Base-by-base conservation (phyloP, 73 alveolate genomes). In the Tetrahymena thermophila region DNA sequence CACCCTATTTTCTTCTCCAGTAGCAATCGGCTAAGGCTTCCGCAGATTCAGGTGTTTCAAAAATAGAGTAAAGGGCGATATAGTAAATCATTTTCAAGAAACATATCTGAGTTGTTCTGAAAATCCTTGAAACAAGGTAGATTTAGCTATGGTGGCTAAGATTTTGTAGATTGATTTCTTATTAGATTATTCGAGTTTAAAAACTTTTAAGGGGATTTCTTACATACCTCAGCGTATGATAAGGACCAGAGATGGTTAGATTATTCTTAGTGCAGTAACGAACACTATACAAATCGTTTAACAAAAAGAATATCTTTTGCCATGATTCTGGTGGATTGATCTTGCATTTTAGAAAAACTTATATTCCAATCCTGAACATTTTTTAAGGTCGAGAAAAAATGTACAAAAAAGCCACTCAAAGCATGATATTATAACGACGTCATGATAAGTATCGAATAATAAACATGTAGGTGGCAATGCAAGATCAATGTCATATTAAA, bases 1-100 rank as follows among this genome's bases (percentile, higher is more conserved):
- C 89, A 71, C 89, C 89, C 89, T 71, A 71, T 71, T 71, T 71
- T 71, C 89, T 71, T 71, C 89, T 71, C 89, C 89, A 71, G 89
- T 71, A 71, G 89, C 31, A 71, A 71, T 71, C 37, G 35, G 89
- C 89, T 71, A 71, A 71, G 42, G 40, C 37, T 71, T 71, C 89
- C 89, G 37, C 89, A 71, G 23, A 17, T 71, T n/a, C 89, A 71
- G 34, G 89, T 71, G 89, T 71, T 71, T 71, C 89, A 71, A 28
- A 71, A 71, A 71, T 71, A 21, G 3, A 25, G 31, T 71, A 71
- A 7, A 10, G 35, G 89, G 89, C 89, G 42, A 71, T 71, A 71
- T 71, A 71, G 89, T 42, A 71, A 71, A 71, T 71, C 89, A 71
- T 71, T 71, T 71, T 71, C 89, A 31, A 71, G 89, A 71, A n/a